Percentiles rank a stretch among this genome's conserved stretches.
phyloP scores from a whole-genome alignment of 2,329 filamentous ascomycete genomes.

The Penicillium sp. region DNA sequence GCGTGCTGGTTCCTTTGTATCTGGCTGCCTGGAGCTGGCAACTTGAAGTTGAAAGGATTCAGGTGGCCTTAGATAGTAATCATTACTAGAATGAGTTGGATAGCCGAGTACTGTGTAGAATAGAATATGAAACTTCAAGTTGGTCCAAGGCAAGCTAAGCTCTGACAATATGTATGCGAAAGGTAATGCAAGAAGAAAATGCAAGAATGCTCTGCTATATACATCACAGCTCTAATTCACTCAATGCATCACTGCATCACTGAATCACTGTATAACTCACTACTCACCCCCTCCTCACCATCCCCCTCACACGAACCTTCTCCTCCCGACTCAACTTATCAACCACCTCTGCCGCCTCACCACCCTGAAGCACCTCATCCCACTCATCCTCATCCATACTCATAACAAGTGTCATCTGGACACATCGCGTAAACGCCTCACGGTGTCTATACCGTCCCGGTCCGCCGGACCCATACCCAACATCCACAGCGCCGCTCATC shows the following conservation, averaged over 20 bases:
- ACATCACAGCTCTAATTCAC: not conserved
- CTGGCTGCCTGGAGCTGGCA: no score
- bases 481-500: conserved; percentile 55
- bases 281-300: conserved; percentile 56
- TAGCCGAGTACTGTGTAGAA: no score
- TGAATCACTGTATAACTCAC: not conserved
- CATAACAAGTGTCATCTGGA: conserved; percentile 82
- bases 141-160: no score
- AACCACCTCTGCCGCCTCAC: conserved; percentile 54
- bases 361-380: conserved; percentile 70
- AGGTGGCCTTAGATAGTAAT: no score
- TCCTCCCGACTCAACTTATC: conserved; percentile 74
- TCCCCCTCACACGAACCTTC: conserved; percentile 70
- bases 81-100: no score
- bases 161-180: no score
- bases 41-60: no score
- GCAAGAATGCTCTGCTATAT: no score
- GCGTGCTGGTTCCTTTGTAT: no score
- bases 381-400: conserved; percentile 97
- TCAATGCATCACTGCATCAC: no score
- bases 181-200: no score
- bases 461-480: conserved; percentile 36
- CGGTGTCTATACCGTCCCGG: conserved; percentile 71
- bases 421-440: conserved; percentile 75
- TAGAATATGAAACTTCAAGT: no score